These are phyloP conservation scores for Tolypocladium endophyticum DNA, from an alignment of 2,329 filamentous ascomycete species.

Conservation along the genomic window DNA sequence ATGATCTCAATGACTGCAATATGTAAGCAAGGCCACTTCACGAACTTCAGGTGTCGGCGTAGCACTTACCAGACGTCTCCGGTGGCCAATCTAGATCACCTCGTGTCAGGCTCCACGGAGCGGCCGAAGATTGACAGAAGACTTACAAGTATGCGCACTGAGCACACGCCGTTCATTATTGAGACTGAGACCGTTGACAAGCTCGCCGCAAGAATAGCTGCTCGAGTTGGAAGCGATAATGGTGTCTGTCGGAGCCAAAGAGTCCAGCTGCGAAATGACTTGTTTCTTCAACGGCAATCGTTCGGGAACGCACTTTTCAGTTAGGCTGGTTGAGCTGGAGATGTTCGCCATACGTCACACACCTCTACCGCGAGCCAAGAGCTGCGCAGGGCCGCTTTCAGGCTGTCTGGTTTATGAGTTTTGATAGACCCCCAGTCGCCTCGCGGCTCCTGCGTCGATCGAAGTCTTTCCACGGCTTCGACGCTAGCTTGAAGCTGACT, in stretches of 20 bases:
- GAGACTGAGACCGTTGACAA: constrained; percentile 24
- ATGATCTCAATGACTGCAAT: constrained; percentile 18
- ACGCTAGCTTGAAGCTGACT: constrained; percentile 15
- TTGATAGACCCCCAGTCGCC: constrained; percentile 10
- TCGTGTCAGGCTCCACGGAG: neutral
- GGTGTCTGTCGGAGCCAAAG: constrained; percentile 19
- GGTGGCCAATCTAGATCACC: constrained; percentile 18
- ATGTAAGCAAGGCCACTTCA: neutral
- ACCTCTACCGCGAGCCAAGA: constrained; percentile 19
- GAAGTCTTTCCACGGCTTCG: constrained; percentile 14
- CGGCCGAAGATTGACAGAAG: neutral
- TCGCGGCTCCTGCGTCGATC: neutral
- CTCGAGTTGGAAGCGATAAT: constrained; percentile 37
- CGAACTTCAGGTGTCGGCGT: neutral
- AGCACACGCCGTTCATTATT: constrained; percentile 23
- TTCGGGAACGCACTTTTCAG: constrained; percentile 30
- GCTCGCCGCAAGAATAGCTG: constrained; percentile 31
- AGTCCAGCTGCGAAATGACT: constrained; percentile 27
- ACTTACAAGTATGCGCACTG: constrained; percentile 32
- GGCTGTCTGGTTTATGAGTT: constrained; percentile 8
- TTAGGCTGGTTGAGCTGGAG: neutral
- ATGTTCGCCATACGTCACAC: neutral
- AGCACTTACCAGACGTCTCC: constrained; percentile 14
- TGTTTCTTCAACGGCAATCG: constrained; percentile 27
- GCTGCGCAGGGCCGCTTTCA: constrained; percentile 9